These are phyloP conservation scores for Stachybotrys echinatus DNA, from an alignment of 2,329 filamentous ascomycete genomes.

Conservation along the genomic window DNA sequence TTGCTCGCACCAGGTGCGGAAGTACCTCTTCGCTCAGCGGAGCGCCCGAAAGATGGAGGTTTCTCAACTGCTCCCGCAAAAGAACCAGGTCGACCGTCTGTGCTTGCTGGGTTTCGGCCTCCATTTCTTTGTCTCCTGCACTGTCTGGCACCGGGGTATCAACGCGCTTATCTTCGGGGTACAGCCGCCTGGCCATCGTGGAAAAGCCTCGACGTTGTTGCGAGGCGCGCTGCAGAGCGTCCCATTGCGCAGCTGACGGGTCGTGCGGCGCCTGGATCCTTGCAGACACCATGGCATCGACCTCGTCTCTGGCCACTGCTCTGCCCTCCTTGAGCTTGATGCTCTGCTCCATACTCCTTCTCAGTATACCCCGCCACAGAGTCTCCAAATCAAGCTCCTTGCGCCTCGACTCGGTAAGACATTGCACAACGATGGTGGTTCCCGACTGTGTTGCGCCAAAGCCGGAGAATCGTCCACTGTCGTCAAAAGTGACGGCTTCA, in stretches of 20 bases:
- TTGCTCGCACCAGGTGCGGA: conserved; percentile 29
- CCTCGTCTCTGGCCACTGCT: conserved; percentile 13
- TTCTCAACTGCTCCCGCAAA: not conserved
- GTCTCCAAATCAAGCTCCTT: conserved; percentile 47
- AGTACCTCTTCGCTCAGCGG: conserved; percentile 28
- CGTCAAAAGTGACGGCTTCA: conserved; percentile 39
- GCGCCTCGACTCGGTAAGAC: conserved; percentile 50
- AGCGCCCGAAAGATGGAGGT: conserved; percentile 21
- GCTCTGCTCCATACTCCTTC: conserved; percentile 23
- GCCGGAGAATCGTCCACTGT: conserved; percentile 61
- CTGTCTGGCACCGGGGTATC: not conserved
- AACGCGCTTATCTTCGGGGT: not conserved
- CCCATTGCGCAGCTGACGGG: conserved; percentile 25
- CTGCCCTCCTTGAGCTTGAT: conserved; percentile 23
- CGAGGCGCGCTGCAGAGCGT: conserved; percentile 26
- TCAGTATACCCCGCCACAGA: conserved; percentile 42
- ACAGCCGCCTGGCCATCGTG: conserved; percentile 20
- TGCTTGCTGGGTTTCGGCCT: conserved; percentile 7
- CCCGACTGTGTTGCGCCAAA: conserved; percentile 57
- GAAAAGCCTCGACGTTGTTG: conserved; percentile 28
- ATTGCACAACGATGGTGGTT: conserved; percentile 51
- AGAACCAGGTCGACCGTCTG: conserved; percentile 7
- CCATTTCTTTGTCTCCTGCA: not conserved
- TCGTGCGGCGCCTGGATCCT: conserved; percentile 25
- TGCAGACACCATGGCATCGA: conserved; percentile 22